Percentiles rank a stretch among this genome's conserved stretches.
phyloP scores from a whole-genome alignment of 805 yeast genomes.

The Millerozyma acaciae region DNA sequence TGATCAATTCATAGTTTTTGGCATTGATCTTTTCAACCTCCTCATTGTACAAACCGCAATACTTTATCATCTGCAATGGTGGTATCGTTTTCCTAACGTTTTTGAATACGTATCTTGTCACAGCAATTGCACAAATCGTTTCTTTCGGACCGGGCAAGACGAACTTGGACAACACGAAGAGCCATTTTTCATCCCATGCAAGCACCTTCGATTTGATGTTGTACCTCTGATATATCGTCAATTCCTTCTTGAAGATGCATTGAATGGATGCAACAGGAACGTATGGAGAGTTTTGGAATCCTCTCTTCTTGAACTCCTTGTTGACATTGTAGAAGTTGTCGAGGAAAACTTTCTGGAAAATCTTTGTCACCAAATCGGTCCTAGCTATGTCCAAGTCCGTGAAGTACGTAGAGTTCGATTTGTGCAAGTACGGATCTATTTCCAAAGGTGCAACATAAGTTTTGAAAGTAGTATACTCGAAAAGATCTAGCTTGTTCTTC shows the following conservation, averaged over 20 bases:
- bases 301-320: slow-evolving; percentile 26
- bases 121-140: slow-evolving; percentile 49
- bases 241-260: slow-evolving; percentile 66
- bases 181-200: slow-evolving; percentile 88
- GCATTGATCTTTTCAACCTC: slow-evolving; percentile 42
- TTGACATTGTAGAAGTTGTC: slow-evolving; percentile 37
- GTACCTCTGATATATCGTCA: slow-evolving; percentile 62
- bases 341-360: slow-evolving; percentile 55
- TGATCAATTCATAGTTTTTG: slow-evolving; percentile 38
- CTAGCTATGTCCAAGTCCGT: slow-evolving; percentile 78
- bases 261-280: slow-evolving; percentile 75
- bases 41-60: slow-evolving; percentile 53
- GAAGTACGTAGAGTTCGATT: slow-evolving; percentile 82
- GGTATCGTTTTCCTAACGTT: slow-evolving; percentile 62
- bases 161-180: slow-evolving; percentile 66
- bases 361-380: slow-evolving; percentile 52
- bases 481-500: slow-evolving; percentile 28
- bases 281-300: slow-evolving; percentile 46
- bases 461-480: slow-evolving; percentile 38
- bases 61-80: slow-evolving; percentile 57
- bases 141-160: slow-evolving; percentile 30
- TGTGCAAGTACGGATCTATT: slow-evolving; percentile 83
- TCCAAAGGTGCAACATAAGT: slow-evolving; percentile 74
- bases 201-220: slow-evolving; percentile 54
- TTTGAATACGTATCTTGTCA: slow-evolving; percentile 82